Conservation (phyloP, 805 yeast species). For the Yamadazyma akitaensis region DNA sequence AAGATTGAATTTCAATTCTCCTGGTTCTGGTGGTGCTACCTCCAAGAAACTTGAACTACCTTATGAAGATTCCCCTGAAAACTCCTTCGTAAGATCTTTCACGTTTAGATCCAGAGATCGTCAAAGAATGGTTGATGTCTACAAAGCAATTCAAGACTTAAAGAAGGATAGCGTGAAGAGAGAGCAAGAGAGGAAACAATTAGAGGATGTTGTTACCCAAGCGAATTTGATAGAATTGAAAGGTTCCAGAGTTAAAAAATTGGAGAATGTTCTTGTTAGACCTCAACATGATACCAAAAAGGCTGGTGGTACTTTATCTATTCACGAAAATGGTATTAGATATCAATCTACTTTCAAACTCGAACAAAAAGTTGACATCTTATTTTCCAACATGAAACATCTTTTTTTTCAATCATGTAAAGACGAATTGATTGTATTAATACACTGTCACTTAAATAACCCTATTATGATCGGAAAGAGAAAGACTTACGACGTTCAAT, state of each 20-base stretch:
- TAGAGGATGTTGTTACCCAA: slow-evolving; percentile 93
- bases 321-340: slow-evolving; percentile 94
- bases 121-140: slow-evolving; percentile 85
- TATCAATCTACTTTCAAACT: slow-evolving; percentile 82
- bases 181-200: slow-evolving; percentile 84
- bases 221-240: slow-evolving; percentile 80
- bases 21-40: slow-evolving; percentile 75
- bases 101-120: slow-evolving; percentile 88
- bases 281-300: slow-evolving; percentile 98
- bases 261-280: slow-evolving; percentile 86
- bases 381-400: slow-evolving; percentile 89
- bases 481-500: slow-evolving; percentile 92
- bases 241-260: slow-evolving; percentile 78
- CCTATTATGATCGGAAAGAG: slow-evolving; percentile 95
- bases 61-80: slow-evolving; percentile 83
- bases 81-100: slow-evolving; percentile 80
- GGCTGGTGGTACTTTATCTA: slow-evolving; percentile 82
- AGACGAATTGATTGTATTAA: slow-evolving; percentile 87
- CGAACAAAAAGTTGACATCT: slow-evolving; percentile 83
- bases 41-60: slow-evolving; percentile 79
- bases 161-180: slow-evolving; percentile 88
- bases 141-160: slow-evolving; percentile 85
- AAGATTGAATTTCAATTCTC: slow-evolving; percentile 88
- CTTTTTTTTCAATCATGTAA: slow-evolving; percentile 94
- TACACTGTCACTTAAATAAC: slow-evolving; percentile 87